Percentiles rank a stretch among this genome's conserved stretches.
phyloP scores from a whole-genome alignment of 805 yeast genomes.

The Candida glaebosa region DNA sequence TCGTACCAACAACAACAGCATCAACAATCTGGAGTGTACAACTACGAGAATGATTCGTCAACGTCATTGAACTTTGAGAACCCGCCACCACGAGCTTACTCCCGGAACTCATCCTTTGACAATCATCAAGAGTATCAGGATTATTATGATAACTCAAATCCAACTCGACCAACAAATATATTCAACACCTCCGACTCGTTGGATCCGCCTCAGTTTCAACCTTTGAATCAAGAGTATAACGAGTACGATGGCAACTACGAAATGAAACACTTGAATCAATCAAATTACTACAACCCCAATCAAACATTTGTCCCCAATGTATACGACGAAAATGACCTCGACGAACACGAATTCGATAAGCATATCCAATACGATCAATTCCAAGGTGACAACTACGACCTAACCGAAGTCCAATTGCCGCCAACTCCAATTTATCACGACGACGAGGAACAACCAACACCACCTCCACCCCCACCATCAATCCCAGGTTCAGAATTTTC shows the following conservation, averaged over 20 bases:
- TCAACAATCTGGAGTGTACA: conserved; percentile 4
- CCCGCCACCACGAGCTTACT: conserved; percentile 4
- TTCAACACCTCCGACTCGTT: conserved; percentile 1
- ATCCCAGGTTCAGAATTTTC: conserved; percentile 24
- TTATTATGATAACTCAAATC: conserved; percentile 1
- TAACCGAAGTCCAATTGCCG: conserved; percentile 27
- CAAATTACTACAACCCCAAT: conserved; percentile 7
- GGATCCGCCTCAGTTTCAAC: conserved; percentile 3
- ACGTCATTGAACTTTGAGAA: conserved; percentile 2
- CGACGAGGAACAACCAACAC: background rate
- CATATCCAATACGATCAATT: conserved; percentile 35
- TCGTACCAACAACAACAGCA: background rate
- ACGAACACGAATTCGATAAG: conserved; percentile 37
- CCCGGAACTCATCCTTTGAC: conserved; percentile 2
- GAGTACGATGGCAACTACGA: conserved; percentile 4
- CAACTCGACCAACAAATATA: conserved; percentile 1
- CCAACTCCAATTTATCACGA: conserved; percentile 16
- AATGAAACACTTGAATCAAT: conserved; percentile 1
- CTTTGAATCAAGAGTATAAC: conserved; percentile 3
- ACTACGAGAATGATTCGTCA: conserved; percentile 3
- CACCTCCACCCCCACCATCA: conserved; percentile 9
- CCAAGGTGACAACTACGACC: conserved; percentile 41
- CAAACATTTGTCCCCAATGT: conserved; percentile 44
- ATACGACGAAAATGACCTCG: conserved; percentile 38
- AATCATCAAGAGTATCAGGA: conserved; percentile 2